These are phyloP conservation scores for Candolleomyces efflorescens DNA, from an alignment of 768 basidiomycete species.

Conservation along the genomic window DNA sequence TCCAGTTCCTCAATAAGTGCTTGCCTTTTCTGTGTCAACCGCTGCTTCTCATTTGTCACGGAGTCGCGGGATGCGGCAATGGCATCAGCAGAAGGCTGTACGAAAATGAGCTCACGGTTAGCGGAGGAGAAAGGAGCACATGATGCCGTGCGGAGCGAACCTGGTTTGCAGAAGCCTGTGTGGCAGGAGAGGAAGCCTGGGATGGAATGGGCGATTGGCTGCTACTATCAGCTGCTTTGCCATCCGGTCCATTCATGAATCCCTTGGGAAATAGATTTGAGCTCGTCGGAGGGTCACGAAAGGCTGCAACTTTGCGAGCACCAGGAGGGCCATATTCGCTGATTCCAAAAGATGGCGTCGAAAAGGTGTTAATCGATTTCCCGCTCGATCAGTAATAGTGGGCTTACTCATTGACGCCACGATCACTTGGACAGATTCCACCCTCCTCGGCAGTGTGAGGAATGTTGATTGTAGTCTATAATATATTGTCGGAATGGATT, in stretches of 20 bases:
- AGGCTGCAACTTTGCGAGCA: slow-evolving; percentile 53
- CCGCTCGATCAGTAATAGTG: slow-evolving; percentile 12
- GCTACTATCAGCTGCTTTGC: slow-evolving; percentile 42
- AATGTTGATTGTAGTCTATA: slow-evolving; percentile 62
- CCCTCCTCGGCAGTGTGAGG: slow-evolving; percentile 91
- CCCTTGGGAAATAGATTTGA: slow-evolving; percentile 56
- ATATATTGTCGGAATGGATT: slow-evolving; percentile 4
- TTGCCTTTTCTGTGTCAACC: slow-evolving; percentile 87
- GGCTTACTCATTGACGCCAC: slow-evolving; percentile 78
- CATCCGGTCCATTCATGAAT: slow-evolving; percentile 76
- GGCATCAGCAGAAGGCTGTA: slow-evolving; percentile 67
- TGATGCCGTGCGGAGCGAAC: slow-evolving; percentile 24
- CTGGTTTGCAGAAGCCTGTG: slow-evolving; percentile 42
- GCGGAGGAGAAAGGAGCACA: slow-evolving; percentile 7
- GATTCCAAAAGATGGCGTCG: slow-evolving; percentile 78
- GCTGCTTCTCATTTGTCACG: slow-evolving; percentile 87
- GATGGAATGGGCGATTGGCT: slow-evolving; percentile 39
- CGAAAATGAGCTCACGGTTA: not conserved
- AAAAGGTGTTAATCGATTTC: slow-evolving; percentile 16
- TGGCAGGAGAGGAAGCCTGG: slow-evolving; percentile 64
- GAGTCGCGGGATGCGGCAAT: slow-evolving; percentile 88
- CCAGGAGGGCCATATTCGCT: slow-evolving; percentile 95
- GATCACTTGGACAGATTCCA: slow-evolving; percentile 56
- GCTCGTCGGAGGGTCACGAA: slow-evolving; percentile 21
- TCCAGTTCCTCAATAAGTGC: slow-evolving; percentile 93